phyloP scores from a whole-genome alignment of 1,139 yeast genomes.

The Blastobotrys niveus region DNA sequence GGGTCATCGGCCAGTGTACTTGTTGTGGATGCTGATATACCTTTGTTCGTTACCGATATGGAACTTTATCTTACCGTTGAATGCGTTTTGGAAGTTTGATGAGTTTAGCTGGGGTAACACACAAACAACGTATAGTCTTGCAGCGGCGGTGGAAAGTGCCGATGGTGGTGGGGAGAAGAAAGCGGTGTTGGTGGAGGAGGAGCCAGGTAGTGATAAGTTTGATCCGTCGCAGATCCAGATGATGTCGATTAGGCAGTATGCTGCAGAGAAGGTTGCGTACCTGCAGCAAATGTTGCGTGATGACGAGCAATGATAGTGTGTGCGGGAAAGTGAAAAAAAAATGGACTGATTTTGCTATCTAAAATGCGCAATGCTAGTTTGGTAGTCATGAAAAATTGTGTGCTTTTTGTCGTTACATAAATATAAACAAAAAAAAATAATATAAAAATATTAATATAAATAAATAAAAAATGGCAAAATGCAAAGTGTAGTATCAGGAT shows the following conservation, averaged over 20 bases:
- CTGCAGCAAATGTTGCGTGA: no score
- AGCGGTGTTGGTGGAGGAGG: no score
- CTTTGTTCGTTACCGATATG: slow-evolving; percentile 78
- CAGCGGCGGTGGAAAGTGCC: not conserved
- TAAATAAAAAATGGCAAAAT: slow-evolving; percentile 3
- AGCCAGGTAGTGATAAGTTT: no score
- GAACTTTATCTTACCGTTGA: slow-evolving; percentile 81
- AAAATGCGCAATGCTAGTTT: no score
- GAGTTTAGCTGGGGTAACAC: slow-evolving; percentile 97
- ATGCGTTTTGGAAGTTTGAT: slow-evolving; percentile 91
- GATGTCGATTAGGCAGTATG: slow-evolving; percentile 11
- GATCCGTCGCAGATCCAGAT: slow-evolving; percentile 11
- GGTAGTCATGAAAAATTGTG: not conserved
- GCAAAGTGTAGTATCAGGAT: no score
- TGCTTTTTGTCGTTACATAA: not conserved
- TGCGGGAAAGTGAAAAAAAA: no score
- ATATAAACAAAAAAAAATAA: not conserved
- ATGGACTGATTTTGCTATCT: no score
- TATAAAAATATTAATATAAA: slow-evolving; percentile 4
- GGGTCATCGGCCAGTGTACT: slow-evolving; percentile 62
- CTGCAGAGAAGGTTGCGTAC: not conserved
- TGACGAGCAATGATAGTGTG: no score
- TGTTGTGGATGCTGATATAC: slow-evolving; percentile 74
- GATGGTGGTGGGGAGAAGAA: slow-evolving; percentile 1
- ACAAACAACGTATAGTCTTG: slow-evolving; percentile 31